These are phyloP conservation scores for Pichia inconspicua DNA, from an alignment of 1,139 yeast species.

Conservation along the genomic window DNA sequence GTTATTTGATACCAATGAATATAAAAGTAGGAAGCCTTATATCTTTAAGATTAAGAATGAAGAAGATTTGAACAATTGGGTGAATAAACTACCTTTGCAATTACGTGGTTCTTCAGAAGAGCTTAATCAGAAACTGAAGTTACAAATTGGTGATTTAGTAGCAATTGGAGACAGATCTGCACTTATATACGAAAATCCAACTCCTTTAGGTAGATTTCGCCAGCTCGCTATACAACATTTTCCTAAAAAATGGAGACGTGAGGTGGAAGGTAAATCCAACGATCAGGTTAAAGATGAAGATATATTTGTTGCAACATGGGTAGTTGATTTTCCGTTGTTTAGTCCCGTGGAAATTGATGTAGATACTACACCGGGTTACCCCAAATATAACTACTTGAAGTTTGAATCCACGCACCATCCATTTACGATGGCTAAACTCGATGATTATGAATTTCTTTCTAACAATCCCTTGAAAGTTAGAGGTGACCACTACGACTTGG, in stretches of 20 bases:
- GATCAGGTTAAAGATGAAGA: conserved; percentile 14
- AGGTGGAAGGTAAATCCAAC: conserved; percentile 6
- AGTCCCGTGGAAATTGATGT: conserved; percentile 49
- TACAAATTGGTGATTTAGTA: conserved; percentile 63
- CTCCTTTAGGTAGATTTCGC: conserved; percentile 84
- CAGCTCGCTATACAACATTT: conserved; percentile 56
- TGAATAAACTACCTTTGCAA: conserved; percentile 23
- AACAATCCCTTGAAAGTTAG: conserved; percentile 55
- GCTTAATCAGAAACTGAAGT: conserved; percentile 32
- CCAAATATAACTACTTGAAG: conserved; percentile 43
- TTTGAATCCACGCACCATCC: conserved; percentile 89
- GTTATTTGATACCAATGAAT: conserved; percentile 39
- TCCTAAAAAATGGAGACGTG: conserved; percentile 46
- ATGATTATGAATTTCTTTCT: conserved; percentile 53
- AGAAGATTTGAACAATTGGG: conserved; percentile 39
- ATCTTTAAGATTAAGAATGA: conserved; percentile 41
- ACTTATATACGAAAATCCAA: conserved; percentile 80
- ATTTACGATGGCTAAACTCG: conserved; percentile 79
- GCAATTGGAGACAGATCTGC: conserved; percentile 66
- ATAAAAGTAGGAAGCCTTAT: conserved; percentile 53
- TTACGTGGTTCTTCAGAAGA: conserved; percentile 23
- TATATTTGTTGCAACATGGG: conserved; percentile 72
- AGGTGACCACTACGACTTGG: conserved; percentile 95
- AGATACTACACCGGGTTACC: conserved; percentile 36
- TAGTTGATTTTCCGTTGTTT: conserved; percentile 83